Evolutionary conservation across 1,284 basidiomycete genomes (phyloP).

Genomic region (Earliella scabrosa): DNA sequence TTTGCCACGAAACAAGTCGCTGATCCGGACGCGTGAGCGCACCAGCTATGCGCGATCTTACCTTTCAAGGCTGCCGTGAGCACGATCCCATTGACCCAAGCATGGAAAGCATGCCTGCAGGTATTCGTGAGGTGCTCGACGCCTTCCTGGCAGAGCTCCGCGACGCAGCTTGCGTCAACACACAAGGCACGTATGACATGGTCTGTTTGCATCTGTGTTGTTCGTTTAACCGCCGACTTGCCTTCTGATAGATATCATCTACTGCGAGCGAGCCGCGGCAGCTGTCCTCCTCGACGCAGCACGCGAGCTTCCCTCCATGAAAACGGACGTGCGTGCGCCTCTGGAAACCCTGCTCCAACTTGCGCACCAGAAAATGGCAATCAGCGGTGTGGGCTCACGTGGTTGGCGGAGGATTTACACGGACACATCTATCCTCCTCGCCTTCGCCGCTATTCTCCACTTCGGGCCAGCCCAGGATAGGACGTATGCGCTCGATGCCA

Average conservation of each 20-base stretch:
- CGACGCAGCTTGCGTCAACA: constrained; percentile 3
- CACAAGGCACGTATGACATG: constrained; percentile 15
- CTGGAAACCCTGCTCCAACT: constrained; percentile 28
- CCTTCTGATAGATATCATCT: constrained; percentile 12
- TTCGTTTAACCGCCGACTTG: not conserved
- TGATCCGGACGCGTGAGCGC: constrained; percentile 3
- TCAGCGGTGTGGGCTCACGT: not conserved
- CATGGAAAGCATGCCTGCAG: constrained; percentile 6
- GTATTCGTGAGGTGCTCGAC: constrained; percentile 4
- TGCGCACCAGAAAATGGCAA: constrained; percentile 32
- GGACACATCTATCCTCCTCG: constrained; percentile 61
- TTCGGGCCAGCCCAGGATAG: constrained; percentile 33
- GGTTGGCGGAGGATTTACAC: constrained; percentile 69
- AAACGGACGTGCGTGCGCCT: not conserved
- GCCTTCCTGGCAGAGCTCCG: constrained; percentile 3
- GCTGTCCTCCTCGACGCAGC: constrained; percentile 7
- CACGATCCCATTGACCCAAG: not conserved
- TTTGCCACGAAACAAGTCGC: not conserved
- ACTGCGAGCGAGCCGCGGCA: constrained; percentile 10
- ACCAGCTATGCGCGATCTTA: too few relatives aligned
- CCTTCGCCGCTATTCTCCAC: constrained; percentile 44
- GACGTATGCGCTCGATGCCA: constrained; percentile 35
- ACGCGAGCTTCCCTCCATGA: constrained; percentile 3
- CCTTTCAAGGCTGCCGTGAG: too few relatives aligned
- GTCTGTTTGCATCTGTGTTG: not conserved